Percentiles rank a stretch among this genome's conserved stretches.
phyloP scores from a whole-genome alignment of 768 basidiomycete species.

The Suillus tomentosus region DNA sequence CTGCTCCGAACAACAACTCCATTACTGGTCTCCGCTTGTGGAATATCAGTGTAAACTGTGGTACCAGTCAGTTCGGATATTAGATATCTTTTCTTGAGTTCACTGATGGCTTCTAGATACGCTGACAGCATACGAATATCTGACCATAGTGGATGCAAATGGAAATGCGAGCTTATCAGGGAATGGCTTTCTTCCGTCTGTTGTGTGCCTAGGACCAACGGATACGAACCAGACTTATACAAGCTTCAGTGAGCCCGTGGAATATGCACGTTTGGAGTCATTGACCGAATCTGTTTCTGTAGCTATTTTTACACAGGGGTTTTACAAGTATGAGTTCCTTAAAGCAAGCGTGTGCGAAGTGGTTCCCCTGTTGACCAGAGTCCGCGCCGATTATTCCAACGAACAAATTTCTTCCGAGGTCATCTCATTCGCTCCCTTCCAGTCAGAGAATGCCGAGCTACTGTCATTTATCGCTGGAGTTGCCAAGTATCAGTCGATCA shows the following conservation, averaged over 20 bases:
- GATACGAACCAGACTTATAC: neutral
- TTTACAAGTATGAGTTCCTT: constrained; percentile 14
- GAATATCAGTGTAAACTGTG: constrained; percentile 11
- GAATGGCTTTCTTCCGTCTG: constrained; percentile 12
- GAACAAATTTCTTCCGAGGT: neutral
- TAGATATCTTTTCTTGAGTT: neutral
- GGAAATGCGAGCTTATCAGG: neutral
- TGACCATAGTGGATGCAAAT: constrained; percentile 9
- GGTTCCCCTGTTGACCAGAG: constrained; percentile 12
- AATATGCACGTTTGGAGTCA: neutral
- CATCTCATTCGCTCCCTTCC: neutral
- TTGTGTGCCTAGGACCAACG: constrained; percentile 16
- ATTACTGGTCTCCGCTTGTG: constrained; percentile 6
- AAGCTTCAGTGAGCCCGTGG: constrained; percentile 11
- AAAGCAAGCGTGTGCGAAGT: constrained; percentile 16
- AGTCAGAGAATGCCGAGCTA: constrained; percentile 11
- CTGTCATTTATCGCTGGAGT: constrained; percentile 18
- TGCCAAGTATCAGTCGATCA: constrained; percentile 12
- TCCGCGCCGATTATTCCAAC: constrained; percentile 11
- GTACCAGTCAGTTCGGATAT: neutral
- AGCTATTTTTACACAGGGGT: constrained; percentile 12
- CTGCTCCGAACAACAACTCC: neutral
- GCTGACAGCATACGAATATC: constrained; percentile 5
- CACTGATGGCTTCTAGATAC: neutral
- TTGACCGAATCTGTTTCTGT: neutral